Evolutionary conservation across 1,284 basidiomycete species (phyloP), one percentile per base, ranked within the genome.

Genomic region (Boletellus sp.): DNA sequence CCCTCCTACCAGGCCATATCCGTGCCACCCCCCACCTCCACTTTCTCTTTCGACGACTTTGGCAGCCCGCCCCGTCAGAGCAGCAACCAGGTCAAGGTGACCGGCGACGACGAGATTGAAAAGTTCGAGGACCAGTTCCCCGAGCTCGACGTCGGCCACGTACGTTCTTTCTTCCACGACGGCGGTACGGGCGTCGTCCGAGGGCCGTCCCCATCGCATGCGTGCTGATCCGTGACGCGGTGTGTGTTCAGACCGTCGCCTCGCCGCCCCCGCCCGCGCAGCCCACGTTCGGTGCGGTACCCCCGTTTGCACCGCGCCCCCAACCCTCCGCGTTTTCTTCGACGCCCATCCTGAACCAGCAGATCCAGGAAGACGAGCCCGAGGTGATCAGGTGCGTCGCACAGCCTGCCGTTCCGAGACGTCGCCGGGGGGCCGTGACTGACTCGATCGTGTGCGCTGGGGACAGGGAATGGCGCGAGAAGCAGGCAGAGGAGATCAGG

Each of bases 41-140:
- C 73, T 7, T 87, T 87, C 66, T 80, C 78, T 2, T 82, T 87
- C 53, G 82, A 84, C 54, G 73, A 77, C 57, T 84, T 87, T 58
- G 78, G 76, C 20, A 72, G 71, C 33, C 72, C 74, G 19, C 71
- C 73, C 17, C 52, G 60, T 56, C 53, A 69, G 59, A 60, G 59
- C 49, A 55, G 68, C 54, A 71, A 68, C 13, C 72, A 79, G 16
- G 83, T 94, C 43, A 87, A 82, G 64, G 86, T 93, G 27, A 94
- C 91, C 0, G 91, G 91, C 2, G 80, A 88, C 56, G 86, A 90
- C 53, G 93, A 94, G 56, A 80, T 93, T 52, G 89, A 91, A 57
- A 82, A 90, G 68, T 98, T 98, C 57, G 87, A 95, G 71, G 87
- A 75, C 63, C 83, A 91, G 54, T 98, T 95, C 69, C 94, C 94